A percentile compares a stretch with the other conserved stretches of the same genome.
Evolutionary conservation across 2,329 filamentous ascomycete genomes (phyloP).

Genomic region (Pezicula radicicola): DNA sequence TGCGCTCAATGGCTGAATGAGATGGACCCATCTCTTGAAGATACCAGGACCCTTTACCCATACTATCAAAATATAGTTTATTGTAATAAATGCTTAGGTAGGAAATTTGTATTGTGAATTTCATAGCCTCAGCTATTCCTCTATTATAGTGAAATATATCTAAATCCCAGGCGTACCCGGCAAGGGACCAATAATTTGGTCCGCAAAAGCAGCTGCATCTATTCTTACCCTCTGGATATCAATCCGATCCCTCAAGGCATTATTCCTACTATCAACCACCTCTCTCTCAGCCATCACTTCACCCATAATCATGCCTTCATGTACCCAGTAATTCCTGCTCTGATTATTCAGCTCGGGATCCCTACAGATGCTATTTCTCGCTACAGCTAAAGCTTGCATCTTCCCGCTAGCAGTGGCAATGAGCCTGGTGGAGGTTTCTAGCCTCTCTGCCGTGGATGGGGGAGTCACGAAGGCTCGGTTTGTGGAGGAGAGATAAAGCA

Average conservation of each 20-base stretch:
- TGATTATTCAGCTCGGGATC: conserved; percentile 67
- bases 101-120: no score
- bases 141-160: no score
- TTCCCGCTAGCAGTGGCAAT: conserved; percentile 62
- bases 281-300: conserved; percentile 77
- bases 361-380: conserved; percentile 76
- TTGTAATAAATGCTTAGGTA: no score
- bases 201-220: conserved; percentile 62
- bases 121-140: no score
- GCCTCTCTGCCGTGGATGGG: conserved; percentile 59
- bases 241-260: conserved; percentile 61
- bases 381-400: conserved; percentile 68
- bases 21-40: no score
- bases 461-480: conserved; percentile 71
- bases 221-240: conserved; percentile 57
- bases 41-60: no score
- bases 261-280: conserved; percentile 68
- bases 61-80: no score
- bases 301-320: conserved; percentile 69
- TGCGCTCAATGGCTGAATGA: no score
- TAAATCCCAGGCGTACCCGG: no score
- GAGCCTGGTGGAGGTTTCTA: conserved; percentile 55
- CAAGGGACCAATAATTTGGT: conserved; percentile 34
- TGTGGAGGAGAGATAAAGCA: conserved; percentile 76
- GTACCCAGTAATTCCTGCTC: conserved; percentile 74